Evolutionary conservation across 192 early-diverging fungal genomes (phyloP).

Genomic region (Jimgerdemannia flammicorona): DNA sequence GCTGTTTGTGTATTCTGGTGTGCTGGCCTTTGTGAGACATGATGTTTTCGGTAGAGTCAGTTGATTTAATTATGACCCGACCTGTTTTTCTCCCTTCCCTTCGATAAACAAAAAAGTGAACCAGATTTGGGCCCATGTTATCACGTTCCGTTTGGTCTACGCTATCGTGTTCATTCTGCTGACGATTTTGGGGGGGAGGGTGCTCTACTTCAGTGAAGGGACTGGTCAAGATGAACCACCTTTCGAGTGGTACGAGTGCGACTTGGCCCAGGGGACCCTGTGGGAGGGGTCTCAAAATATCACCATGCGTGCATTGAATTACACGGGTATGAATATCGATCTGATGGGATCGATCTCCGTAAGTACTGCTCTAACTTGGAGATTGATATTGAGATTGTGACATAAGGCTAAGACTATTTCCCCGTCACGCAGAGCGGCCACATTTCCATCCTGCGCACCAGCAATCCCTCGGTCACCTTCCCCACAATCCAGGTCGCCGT

Average conservation of each 20-base stretch:
- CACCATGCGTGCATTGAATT: not conserved
- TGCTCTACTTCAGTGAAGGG: too few relatives aligned
- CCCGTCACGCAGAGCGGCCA: not conserved
- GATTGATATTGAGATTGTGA: not conserved
- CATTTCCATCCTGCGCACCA: not conserved
- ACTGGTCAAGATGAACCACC: too few relatives aligned
- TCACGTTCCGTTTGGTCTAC: too few relatives aligned
- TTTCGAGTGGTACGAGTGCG: not conserved
- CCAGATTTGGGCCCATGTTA: too few relatives aligned
- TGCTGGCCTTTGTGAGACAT: too few relatives aligned
- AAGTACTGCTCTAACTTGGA: not conserved
- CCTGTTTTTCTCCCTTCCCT: too few relatives aligned
- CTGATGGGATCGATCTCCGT: not conserved
- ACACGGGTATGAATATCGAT: not conserved
- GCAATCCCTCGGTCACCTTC: not conserved
- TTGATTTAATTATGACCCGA: too few relatives aligned
- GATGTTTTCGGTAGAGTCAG: too few relatives aligned
- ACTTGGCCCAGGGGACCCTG: not conserved
- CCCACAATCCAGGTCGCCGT: not conserved
- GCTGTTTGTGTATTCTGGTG: too few relatives aligned
- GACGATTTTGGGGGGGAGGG: too few relatives aligned
- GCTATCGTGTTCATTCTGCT: too few relatives aligned
- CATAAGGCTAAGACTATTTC: not conserved
- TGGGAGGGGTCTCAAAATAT: not conserved
- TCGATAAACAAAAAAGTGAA: too few relatives aligned